Evolutionary conservation across 345 rosid species (phyloP), one percentile per base, ranked within the genome.

Genomic region (Erysimum cheiranthoides): DNA sequence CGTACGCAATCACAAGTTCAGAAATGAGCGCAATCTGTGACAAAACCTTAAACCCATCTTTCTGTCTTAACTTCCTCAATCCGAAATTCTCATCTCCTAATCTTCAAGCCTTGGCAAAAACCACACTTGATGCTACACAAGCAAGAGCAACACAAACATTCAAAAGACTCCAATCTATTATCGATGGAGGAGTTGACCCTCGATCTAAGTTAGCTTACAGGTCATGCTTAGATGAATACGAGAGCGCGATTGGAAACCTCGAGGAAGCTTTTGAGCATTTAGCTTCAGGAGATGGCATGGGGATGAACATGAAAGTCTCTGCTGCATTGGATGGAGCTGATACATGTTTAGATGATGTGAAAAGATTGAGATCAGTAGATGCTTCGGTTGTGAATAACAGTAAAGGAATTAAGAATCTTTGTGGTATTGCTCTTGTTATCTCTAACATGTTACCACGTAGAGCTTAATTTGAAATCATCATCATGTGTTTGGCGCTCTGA

Each of bases 381-480:
- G 39, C 31, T 71, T 31, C 62, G 3, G 81, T 78, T 65, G 28
- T 40, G 36, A 66, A 78, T 58, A 78, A 71, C 25, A 65, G 68
- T 39, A 50, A 78, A 34, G 39, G 12, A 36, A 64, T 77, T 64
- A 70, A 64, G 61, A 77, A 77, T 38, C 51, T 77, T 47, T 71
- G 76, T 77, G 80, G 80, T 30, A 65, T 71, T 54, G 66, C 72
- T 57, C 80, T 77, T 64, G 80, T 77, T 71, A 71, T 77, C 30
- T 18, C 80, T 58, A 77, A 71, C 67, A 77, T 77, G 68, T 66
- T 77, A 71, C 80, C 76, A 31, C 74, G 70, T 45, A 45, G 12
- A 76, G 62, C 56, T 70, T 76, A 46, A 70, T 70, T 69, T 28
- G 11, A 50, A 58, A 18, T 58, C 12, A 30, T 60, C 43, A 68